Evolutionary conservation across 2,329 filamentous ascomycete species (phyloP), one percentile per base, ranked within the genome.

Genomic region (Nannizziopsis arthrosporioides): DNA sequence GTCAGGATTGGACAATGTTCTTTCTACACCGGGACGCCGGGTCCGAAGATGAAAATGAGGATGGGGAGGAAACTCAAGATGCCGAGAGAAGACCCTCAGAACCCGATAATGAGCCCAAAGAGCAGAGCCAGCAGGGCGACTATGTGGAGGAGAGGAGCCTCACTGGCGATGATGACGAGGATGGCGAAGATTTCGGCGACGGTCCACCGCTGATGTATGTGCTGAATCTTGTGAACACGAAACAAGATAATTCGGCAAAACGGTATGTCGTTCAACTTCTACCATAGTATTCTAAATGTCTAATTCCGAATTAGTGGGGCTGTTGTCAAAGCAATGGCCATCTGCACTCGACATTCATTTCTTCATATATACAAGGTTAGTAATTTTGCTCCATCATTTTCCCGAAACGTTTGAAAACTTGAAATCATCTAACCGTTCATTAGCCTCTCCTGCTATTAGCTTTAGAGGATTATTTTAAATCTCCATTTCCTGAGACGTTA

Each of bases 1-100:
- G 85, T 61, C 89, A 96, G 68, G 92, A 98, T 65, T 98, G 92
- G 92, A 98, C 92, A 37, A 94, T 96, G 48, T 98, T 98, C 71
- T 98, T 98, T 63, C 66, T 98, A 49, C 92, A 98, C 70, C 96
- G 96, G 65, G 92, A 98, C 64, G 85, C 82, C 2, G 89, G 80
- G 51, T 80, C 83, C 44, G 82, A 85, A 49, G 89, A 94, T 51
- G 84, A 88, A 27, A 77, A 81, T 49, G 83, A 86, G 57, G 57
- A 72, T 63, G 48, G 70, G 66, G 55, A 67, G 68, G 60, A 73
- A 78, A 48, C 73, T 70, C 53, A 71, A 71, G 51, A 27, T 27
- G 73, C 60, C 45, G 63, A 61, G 69, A 55, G 68, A 66, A 59
- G 53, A 55, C 22, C 22, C 7, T 7, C 7, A 27, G 22, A 73